Percentiles rank a stretch among this genome's conserved stretches.
Conservation (phyloP, 2,329 filamentous ascomycete species). For the Colletotrichum australisinense region DNA sequence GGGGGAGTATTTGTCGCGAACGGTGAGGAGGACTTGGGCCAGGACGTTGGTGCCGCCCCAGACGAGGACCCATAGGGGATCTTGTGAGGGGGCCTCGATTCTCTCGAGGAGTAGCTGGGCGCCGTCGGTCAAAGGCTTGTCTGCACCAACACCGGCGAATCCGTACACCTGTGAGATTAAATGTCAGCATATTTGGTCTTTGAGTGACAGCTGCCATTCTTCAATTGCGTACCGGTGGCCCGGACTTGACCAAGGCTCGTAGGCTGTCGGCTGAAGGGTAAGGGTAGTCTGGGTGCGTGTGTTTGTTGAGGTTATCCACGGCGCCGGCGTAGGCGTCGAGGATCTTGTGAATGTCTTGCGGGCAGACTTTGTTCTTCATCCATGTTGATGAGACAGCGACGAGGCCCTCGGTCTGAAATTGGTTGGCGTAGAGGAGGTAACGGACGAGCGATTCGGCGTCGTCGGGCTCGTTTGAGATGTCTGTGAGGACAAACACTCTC, state of each 20-base stretch:
- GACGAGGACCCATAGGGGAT: conserved; percentile 62
- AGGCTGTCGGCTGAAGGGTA: conserved; percentile 54
- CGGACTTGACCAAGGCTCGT: conserved; percentile 48
- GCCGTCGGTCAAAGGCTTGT: conserved; percentile 49
- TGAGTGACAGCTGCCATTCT: neutral
- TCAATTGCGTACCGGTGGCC: conserved; percentile 45
- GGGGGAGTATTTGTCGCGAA: conserved; percentile 42
- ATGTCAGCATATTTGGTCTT: neutral
- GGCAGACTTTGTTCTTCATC: conserved; percentile 53
- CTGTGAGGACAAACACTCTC: conserved; percentile 53
- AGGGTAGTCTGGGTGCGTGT: conserved; percentile 56
- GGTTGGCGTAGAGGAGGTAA: conserved; percentile 57
- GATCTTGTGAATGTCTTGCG: conserved; percentile 56
- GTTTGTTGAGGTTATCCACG: conserved; percentile 59
- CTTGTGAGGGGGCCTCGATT: conserved; percentile 41
- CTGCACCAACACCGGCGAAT: conserved; percentile 44
- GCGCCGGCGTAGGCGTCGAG: conserved; percentile 57
- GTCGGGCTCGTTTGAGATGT: conserved; percentile 60
- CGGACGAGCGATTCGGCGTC: conserved; percentile 57
- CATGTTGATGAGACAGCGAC: conserved; percentile 59
- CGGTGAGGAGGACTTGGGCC: conserved; percentile 58
- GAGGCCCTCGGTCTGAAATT: conserved; percentile 57
- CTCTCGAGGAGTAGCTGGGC: conserved; percentile 53
- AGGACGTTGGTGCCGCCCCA: conserved; percentile 67
- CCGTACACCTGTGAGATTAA: conserved; percentile 44